A percentile compares a stretch with the other conserved stretches of the same genome.
phyloP scores from a whole-genome alignment of 441 rosid species.

The Metrosideros polymorpha region DNA sequence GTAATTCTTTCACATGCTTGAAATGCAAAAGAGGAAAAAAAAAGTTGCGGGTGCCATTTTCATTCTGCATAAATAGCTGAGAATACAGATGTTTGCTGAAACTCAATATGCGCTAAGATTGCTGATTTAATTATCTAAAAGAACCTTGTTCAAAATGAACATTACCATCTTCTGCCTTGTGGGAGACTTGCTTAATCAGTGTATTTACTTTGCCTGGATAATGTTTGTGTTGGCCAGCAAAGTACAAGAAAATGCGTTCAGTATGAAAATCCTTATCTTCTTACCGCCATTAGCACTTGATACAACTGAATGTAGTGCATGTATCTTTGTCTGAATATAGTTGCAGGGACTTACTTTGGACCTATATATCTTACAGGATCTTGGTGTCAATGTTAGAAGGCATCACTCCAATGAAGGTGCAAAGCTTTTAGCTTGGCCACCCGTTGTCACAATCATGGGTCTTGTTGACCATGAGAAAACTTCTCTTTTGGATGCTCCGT shows the following conservation, averaged over 20 bases:
- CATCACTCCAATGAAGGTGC: conserved; percentile 62
- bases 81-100: neutral
- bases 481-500: conserved; percentile 75
- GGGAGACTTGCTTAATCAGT: neutral
- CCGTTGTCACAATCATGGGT: conserved; percentile 86
- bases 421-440: conserved; percentile 52
- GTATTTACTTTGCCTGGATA: neutral
- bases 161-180: neutral
- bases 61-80: neutral
- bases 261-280: neutral
- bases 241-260: neutral
- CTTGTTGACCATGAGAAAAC: conserved; percentile 98
- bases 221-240: neutral
- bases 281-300: neutral
- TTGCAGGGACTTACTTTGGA: neutral
- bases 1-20: neutral
- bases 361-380: conserved; percentile 44
- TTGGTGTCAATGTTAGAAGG: conserved; percentile 66
- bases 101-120: neutral
- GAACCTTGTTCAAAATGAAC: neutral
- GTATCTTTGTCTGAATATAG: neutral
- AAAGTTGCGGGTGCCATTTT: neutral
- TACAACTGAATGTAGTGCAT: neutral
- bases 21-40: neutral
- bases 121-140: neutral